Evolutionary conservation across 345 rosid genomes (phyloP).

Genomic region (Brassica incana): DNA sequence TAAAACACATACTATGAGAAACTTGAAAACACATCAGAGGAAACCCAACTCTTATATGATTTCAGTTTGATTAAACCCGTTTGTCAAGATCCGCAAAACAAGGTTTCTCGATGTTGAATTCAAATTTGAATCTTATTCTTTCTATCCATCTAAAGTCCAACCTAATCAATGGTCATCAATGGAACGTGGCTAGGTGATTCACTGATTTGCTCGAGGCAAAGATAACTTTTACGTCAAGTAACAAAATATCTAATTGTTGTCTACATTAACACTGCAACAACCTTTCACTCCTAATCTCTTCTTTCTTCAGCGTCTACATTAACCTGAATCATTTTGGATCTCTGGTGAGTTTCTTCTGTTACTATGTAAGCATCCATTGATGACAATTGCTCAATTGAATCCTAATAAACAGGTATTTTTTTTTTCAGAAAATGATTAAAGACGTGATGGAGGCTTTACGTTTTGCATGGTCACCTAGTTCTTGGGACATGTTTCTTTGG

Average conservation of each 20-base stretch:
- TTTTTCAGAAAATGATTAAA: conserved; percentile 30
- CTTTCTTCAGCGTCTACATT: background rate
- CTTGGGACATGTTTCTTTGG: conserved; percentile 74
- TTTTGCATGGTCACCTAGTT: conserved; percentile 49
- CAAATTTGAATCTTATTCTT: background rate
- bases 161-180: background rate
- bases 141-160: background rate
- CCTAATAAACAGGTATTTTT: background rate
- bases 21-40: too few relatives aligned
- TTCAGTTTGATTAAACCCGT: background rate
- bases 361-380: background rate
- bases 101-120: background rate
- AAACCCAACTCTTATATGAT: background rate
- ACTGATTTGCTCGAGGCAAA: conserved; percentile 11
- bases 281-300: background rate
- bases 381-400: background rate
- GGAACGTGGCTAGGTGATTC: background rate
- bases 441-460: conserved; percentile 43
- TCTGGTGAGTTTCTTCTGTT: background rate
- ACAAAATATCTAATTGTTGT: background rate
- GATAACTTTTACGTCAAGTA: conserved; percentile 11
- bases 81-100: background rate
- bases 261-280: background rate
- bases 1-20: background rate
- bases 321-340: background rate